Percentiles rank a stretch among this genome's conserved stretches.
These are phyloP conservation scores for Colletotrichum paranaense DNA, from an alignment of 2,329 filamentous ascomycete species.

Conservation along the genomic window DNA sequence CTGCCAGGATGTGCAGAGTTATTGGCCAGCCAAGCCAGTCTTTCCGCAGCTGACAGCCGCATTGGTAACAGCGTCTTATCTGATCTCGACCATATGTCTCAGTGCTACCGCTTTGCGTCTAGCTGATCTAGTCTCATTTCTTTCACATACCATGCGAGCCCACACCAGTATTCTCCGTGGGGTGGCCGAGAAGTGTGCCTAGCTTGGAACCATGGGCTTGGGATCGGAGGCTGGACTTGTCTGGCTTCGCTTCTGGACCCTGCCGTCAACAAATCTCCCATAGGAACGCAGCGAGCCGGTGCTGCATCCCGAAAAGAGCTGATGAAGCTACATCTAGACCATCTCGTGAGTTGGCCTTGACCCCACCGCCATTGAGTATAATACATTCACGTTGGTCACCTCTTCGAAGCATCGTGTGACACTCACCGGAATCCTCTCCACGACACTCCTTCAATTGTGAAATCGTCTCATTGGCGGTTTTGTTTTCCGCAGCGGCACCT, in stretches of 20 bases:
- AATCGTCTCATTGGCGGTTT: neutral
- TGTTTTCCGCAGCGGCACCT: neutral
- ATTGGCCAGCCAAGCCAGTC: neutral
- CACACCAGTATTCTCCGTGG: neutral
- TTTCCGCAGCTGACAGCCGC: neutral
- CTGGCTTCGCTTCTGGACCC: neutral
- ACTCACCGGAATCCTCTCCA: neutral
- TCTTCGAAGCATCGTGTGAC: neutral
- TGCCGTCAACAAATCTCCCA: neutral
- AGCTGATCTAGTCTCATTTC: conserved; percentile 4
- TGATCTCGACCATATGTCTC: neutral
- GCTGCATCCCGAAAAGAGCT: neutral
- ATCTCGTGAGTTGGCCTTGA: neutral
- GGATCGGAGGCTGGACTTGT: neutral
- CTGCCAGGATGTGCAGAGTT: neutral
- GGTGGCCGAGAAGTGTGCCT: neutral
- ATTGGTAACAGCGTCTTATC: neutral
- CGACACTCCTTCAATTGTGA: neutral
- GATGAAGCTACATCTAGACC: neutral
- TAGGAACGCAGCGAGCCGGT: neutral
- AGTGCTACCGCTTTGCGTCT: neutral
- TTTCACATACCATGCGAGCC: neutral
- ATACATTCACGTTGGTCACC: neutral
- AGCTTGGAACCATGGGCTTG: neutral
- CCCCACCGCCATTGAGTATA: neutral